phyloP scores from a whole-genome alignment of 176 grass and related monocot species.

The Zoysia japonica region DNA sequence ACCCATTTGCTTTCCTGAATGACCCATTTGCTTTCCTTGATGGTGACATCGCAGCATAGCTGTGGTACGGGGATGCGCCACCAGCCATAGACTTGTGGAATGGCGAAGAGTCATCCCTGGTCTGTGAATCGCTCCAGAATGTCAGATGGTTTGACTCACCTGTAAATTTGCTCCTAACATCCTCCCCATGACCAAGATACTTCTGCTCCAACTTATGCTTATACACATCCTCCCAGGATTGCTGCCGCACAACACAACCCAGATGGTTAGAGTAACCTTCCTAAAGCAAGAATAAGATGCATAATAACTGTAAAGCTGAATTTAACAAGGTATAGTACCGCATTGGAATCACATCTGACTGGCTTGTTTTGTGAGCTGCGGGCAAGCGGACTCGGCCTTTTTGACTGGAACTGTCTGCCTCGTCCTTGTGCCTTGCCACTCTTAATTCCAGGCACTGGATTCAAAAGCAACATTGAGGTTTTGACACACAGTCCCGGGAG shows the following conservation, averaged over 20 bases:
- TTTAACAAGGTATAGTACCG: constrained; percentile 35
- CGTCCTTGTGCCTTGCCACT: constrained; percentile 16
- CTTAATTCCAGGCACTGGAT: constrained; percentile 76
- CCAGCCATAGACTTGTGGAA: constrained; percentile 53
- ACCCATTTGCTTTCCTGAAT: constrained; percentile 37
- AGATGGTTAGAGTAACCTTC: constrained; percentile 28
- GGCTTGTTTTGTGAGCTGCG: constrained; percentile 61
- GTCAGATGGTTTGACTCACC: constrained; percentile 83
- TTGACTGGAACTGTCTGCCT: constrained; percentile 17
- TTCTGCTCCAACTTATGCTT: constrained; percentile 76
- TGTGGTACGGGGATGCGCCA: constrained; percentile 42
- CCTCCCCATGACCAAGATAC: constrained; percentile 49
- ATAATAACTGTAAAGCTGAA: constrained; percentile 20
- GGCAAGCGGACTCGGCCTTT: constrained; percentile 50
- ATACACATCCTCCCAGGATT: constrained; percentile 83
- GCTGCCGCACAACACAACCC: constrained; percentile 48
- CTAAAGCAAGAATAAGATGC: background rate
- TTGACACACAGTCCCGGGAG: constrained; percentile 77
- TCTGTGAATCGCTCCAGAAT: constrained; percentile 69
- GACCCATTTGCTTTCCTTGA: constrained; percentile 41
- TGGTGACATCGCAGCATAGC: constrained; percentile 35
- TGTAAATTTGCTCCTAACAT: constrained; percentile 69
- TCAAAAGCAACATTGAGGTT: constrained; percentile 72
- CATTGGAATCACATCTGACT: constrained; percentile 48
- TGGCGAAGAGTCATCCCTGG: constrained; percentile 65